Conservation (phyloP, 495 filamentous ascomycete genomes). For the Aspergillus diversus region DNA sequence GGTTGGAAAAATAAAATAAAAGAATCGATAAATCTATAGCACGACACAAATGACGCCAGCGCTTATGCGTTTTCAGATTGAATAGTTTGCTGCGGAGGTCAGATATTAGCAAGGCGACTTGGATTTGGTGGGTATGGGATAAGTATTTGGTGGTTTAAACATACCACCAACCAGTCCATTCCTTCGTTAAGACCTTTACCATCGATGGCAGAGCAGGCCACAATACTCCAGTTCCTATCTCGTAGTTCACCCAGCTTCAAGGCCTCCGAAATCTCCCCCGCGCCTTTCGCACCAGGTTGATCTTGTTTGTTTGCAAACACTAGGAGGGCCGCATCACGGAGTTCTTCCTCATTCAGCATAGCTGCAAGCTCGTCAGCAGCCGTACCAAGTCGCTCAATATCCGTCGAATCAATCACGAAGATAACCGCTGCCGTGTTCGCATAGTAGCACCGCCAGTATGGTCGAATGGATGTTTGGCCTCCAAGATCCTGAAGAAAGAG, state of each 20-base stretch:
- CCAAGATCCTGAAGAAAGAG: conserved; percentile 72
- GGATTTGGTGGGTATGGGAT: neutral
- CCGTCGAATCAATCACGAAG: conserved; percentile 97
- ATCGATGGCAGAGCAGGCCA: conserved; percentile 94
- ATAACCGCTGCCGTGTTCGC: conserved; percentile 99
- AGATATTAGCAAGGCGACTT: conserved; percentile 22
- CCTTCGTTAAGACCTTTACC: conserved; percentile 92
- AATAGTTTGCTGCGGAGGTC: conserved; percentile 45
- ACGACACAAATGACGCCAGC: conserved; percentile 39
- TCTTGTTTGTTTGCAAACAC: conserved; percentile 99
- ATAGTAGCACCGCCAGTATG: conserved; percentile 99
- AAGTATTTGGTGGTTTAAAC: conserved; percentile 35
- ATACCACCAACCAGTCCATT: conserved; percentile 98
- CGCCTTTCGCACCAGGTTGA: conserved; percentile 94
- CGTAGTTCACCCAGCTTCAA: conserved; percentile 85
- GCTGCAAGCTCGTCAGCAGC: conserved; percentile 90
- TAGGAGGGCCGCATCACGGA: conserved; percentile 86
- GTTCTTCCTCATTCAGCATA: conserved; percentile 96
- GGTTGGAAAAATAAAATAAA: conserved; percentile 31
- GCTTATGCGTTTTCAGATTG: conserved; percentile 52
- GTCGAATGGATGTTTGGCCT: conserved; percentile 94
- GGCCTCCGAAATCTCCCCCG: conserved; percentile 94
- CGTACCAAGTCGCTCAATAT: conserved; percentile 90
- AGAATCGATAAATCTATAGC: conserved; percentile 43
- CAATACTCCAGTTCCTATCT: conserved; percentile 98